These are phyloP conservation scores for Pythium angustatum DNA, from an alignment of 352 stramenopile species.

Conservation along the genomic window DNA sequence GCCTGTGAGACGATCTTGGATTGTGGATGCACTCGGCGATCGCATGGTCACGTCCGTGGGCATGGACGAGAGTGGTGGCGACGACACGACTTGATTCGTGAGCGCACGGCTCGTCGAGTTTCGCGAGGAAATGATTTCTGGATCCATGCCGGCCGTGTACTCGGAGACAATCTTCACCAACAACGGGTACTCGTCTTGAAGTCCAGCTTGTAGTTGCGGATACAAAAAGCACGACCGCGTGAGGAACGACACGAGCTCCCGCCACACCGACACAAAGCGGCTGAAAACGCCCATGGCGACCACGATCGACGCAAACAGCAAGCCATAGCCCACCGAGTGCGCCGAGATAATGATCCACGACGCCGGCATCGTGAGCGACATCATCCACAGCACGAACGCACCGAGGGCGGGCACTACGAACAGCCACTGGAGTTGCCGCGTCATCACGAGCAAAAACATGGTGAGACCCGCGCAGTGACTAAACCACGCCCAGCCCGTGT, in stretches of 20 bases:
- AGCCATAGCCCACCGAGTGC: slow-evolving; percentile 73
- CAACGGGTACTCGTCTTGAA: slow-evolving; percentile 75
- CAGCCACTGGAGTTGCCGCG: slow-evolving; percentile 67
- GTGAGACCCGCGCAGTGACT: slow-evolving; percentile 80
- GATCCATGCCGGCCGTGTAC: slow-evolving; percentile 80
- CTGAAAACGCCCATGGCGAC: slow-evolving; percentile 82
- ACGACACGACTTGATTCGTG: slow-evolving; percentile 2
- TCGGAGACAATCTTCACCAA: slow-evolving; percentile 83
- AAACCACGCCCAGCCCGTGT: slow-evolving; percentile 85
- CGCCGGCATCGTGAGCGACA: slow-evolving; percentile 73
- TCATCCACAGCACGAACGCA: slow-evolving; percentile 71
- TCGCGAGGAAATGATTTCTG: slow-evolving; percentile 60
- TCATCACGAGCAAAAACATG: slow-evolving; percentile 78
- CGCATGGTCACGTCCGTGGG: slow-evolving; percentile 2
- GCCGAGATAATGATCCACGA: slow-evolving; percentile 86
- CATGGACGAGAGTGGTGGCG: not conserved
- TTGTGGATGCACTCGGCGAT: not conserved
- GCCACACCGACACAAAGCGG: slow-evolving; percentile 78
- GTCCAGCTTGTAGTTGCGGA: slow-evolving; percentile 69
- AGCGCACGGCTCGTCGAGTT: slow-evolving; percentile 33
- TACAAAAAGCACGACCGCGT: slow-evolving; percentile 83
- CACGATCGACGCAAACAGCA: slow-evolving; percentile 71
- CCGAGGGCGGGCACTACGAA: slow-evolving; percentile 69
- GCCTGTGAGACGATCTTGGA: not conserved
- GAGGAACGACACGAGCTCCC: slow-evolving; percentile 77